These are phyloP conservation scores for Coccomyxa sp. DNA, from an alignment of 139 green algal species.

Conservation along the genomic window DNA sequence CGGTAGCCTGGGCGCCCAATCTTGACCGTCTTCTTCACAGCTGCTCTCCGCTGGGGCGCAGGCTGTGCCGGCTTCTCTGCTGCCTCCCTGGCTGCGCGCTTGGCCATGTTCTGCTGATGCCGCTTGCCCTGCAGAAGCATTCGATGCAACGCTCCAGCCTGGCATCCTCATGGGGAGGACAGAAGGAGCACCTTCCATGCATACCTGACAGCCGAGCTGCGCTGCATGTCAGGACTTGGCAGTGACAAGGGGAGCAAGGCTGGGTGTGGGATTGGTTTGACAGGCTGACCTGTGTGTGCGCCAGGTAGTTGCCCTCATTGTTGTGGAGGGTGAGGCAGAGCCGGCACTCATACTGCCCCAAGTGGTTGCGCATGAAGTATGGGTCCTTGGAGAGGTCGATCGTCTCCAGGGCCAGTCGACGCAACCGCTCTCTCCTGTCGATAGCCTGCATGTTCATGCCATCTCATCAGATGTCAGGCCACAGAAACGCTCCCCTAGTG, in stretches of 20 bases:
- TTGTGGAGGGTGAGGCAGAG: slow-evolving; percentile 98
- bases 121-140: slow-evolving; percentile 74
- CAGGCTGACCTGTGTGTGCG: slow-evolving; percentile 85
- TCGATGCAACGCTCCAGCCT: not conserved
- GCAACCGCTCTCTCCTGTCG: slow-evolving; percentile 88
- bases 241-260: not conserved
- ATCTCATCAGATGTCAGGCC: too few relatives aligned
- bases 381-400: slow-evolving; percentile 98
- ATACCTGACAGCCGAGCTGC: too few relatives aligned
- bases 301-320: slow-evolving; percentile 99
- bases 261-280: not conserved
- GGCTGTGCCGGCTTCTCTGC: slow-evolving; percentile 76
- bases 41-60: slow-evolving; percentile 52
- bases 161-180: not conserved
- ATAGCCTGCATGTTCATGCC: slow-evolving; percentile 77
- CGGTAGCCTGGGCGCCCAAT: slow-evolving; percentile 97
- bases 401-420: slow-evolving; percentile 95
- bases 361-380: slow-evolving; percentile 99
- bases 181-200: not conserved
- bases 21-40: slow-evolving; percentile 83
- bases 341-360: slow-evolving; percentile 97
- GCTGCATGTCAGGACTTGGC: not conserved
- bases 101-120: slow-evolving; percentile 98
- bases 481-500: too few relatives aligned
- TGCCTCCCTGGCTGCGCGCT: slow-evolving; percentile 92